Evolutionary conservation across 2,329 filamentous ascomycete genomes (phyloP), one percentile per base, ranked within the genome.

Genomic region (Drechslera avenae): DNA sequence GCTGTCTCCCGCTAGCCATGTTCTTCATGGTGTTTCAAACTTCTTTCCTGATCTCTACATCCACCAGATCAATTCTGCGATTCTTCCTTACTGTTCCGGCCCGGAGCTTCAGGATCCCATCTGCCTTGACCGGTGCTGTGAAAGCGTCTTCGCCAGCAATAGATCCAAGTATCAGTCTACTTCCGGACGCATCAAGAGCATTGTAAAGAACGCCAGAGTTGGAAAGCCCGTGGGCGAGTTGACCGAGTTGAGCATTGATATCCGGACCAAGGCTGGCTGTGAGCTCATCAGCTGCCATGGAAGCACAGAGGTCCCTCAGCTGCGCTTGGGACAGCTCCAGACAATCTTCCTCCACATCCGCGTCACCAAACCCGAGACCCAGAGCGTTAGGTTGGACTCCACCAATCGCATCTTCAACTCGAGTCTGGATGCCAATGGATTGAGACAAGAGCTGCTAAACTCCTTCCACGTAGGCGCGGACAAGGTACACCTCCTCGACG

Each of bases 321-420:
- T 71, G 13, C 63, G 62, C 13, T 53, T 62, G n/a, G 68, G 68
- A 6, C 63, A 71, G 50, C 44, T 64, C 4, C 62, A 68, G 21
- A 61, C 57, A 1, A 43, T 71, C 19, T 62, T 69, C 19, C 49
- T 45, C 19, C 58, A 47, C 10, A 18, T 71, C n/a, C 57, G 64
- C 16, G 54, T 66, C 10, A 47, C 43, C 16, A 58, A 46, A 16
- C 44, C 43, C n/a, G 43, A 64, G 19, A 61, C 51, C 5, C 46
- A 52, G 14, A 42, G 46, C 33, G 42, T 67, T 18, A 49, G 63
- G 21, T 41, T 62, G 3, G 17, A 59, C 2, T 62, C 63, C 0
- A 16, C 37, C 2, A 60, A 71, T 33, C 61, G 64, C 4, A 39
- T 69, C 19, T 52, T 66, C 28, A 59, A 61, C 18, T 58, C 63